A percentile compares a stretch with the other conserved stretches of the same genome.
phyloP scores from a whole-genome alignment of 2,329 filamentous ascomycete genomes.

The Clarireedia paspali region DNA sequence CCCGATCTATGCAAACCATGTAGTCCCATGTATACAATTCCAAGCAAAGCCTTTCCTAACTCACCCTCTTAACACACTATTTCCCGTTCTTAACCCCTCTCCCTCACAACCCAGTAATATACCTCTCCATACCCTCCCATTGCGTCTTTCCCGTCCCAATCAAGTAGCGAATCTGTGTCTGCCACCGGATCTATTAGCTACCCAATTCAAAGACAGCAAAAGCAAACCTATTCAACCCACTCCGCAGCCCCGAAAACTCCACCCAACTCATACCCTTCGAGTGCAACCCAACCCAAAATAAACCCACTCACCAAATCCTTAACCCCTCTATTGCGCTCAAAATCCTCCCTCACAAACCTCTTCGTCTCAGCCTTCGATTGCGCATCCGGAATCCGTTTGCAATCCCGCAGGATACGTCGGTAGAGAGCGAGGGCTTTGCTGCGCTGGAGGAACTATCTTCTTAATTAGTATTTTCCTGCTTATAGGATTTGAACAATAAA shows the following conservation, averaged over 20 bases:
- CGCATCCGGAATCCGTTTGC: slow-evolving; percentile 42
- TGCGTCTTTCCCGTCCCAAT: slow-evolving; percentile 58
- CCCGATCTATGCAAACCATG: too few species aligned
- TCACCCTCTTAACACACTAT: neutral
- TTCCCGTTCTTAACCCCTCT: too few species aligned
- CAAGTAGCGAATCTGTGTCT: slow-evolving; percentile 56
- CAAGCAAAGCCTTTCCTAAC: too few species aligned
- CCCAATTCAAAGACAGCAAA: neutral
- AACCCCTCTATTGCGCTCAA: slow-evolving; percentile 49
- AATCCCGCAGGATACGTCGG: slow-evolving; percentile 48
- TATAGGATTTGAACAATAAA: neutral
- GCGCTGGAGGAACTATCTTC: slow-evolving; percentile 47
- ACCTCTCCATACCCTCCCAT: slow-evolving; percentile 55
- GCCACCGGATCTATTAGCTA: slow-evolving; percentile 1
- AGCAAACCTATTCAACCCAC: neutral
- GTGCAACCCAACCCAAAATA: neutral
- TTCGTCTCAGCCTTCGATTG: slow-evolving; percentile 47
- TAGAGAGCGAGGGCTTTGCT: slow-evolving; percentile 48
- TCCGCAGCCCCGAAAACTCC: neutral
- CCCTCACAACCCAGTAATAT: slow-evolving; percentile 41
- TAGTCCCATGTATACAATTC: too few species aligned
- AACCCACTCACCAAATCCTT: slow-evolving; percentile 44
- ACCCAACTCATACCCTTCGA: neutral
- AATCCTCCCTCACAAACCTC: slow-evolving; percentile 50
- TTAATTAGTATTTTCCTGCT: neutral